Percentiles rank a stretch among this genome's conserved stretches.
Evolutionary conservation across 208 protist genomes (phyloP).

Genomic region (Trypanosoma congolense): DNA sequence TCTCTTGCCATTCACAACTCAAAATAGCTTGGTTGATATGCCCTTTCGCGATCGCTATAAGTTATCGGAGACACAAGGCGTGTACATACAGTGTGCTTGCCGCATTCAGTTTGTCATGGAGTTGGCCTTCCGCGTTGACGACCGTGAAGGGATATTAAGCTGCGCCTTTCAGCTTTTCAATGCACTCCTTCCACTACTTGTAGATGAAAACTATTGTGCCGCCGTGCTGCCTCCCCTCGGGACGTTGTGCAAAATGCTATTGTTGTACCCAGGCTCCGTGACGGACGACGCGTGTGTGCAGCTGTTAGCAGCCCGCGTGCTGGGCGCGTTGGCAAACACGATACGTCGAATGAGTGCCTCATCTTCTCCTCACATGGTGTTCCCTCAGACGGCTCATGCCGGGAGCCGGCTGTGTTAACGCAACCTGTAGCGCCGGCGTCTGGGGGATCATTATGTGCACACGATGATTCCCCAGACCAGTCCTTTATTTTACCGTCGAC

Average conservation of each 20-base stretch:
- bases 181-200: constrained; percentile 33
- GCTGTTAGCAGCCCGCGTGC: constrained; percentile 51
- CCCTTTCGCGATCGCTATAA: constrained; percentile 22
- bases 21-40: constrained; percentile 13
- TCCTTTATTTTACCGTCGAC: constrained; percentile 5
- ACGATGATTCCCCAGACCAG: neutral
- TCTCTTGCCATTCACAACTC: constrained; percentile 15
- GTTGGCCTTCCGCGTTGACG: constrained; percentile 13
- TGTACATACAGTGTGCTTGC: constrained; percentile 22
- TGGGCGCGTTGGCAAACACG: constrained; percentile 37
- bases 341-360: constrained; percentile 16
- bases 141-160: constrained; percentile 27
- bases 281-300: constrained; percentile 64
- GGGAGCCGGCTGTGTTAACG: too few relatives aligned
- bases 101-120: constrained; percentile 26
- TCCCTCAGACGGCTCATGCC: neutral
- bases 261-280: constrained; percentile 14
- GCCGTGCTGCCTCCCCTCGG: constrained; percentile 54
- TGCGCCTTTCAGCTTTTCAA: constrained; percentile 44
- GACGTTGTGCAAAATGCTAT: constrained; percentile 46
- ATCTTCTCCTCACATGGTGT: neutral
- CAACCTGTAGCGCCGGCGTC: too few relatives aligned
- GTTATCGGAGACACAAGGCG: constrained; percentile 13
- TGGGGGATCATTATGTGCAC: neutral
- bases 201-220: constrained; percentile 32